Conservation (phyloP, 495 filamentous ascomycete species). For the Clavariopsis aquatica region DNA sequence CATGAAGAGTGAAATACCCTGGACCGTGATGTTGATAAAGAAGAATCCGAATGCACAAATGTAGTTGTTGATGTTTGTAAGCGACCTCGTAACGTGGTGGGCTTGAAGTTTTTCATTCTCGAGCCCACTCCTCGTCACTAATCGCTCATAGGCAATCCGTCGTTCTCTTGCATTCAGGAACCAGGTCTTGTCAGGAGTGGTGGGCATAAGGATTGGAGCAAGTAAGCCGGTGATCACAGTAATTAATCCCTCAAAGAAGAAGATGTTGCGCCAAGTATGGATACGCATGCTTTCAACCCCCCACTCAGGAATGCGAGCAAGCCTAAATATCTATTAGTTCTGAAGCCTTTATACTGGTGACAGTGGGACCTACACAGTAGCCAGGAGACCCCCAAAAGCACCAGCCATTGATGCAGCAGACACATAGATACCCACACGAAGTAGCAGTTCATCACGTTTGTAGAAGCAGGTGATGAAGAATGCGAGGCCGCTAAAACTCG, state of each 20-base stretch:
- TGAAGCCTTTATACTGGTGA: neutral
- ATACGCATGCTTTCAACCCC: constrained; percentile 28
- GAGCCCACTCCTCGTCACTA: constrained; percentile 16
- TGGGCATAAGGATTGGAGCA: constrained; percentile 31
- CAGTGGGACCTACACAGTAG: constrained; percentile 51
- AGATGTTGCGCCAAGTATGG: constrained; percentile 38
- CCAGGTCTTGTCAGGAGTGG: constrained; percentile 14
- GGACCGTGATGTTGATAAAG: constrained; percentile 40
- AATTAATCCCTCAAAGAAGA: constrained; percentile 40
- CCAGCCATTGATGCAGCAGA: constrained; percentile 60
- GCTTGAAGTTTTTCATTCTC: constrained; percentile 33
- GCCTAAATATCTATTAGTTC: constrained; percentile 8
- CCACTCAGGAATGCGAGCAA: constrained; percentile 31
- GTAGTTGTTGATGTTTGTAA: constrained; percentile 41
- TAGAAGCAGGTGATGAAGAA: constrained; percentile 40
- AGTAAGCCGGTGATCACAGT: constrained; percentile 32
- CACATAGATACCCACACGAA: constrained; percentile 38
- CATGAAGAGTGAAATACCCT: constrained; percentile 38
- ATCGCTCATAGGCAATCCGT: constrained; percentile 24
- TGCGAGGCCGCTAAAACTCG: constrained; percentile 23
- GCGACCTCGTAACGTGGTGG: constrained; percentile 30
- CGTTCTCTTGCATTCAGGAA: constrained; percentile 32
- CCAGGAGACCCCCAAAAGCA: constrained; percentile 82
- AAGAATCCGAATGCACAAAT: constrained; percentile 40
- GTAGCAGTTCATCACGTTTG: constrained; percentile 31